A percentile compares a stretch with the other conserved stretches of the same genome.
These are phyloP conservation scores for Termitomyces sp. DNA, from an alignment of 768 basidiomycete species.

Conservation along the genomic window DNA sequence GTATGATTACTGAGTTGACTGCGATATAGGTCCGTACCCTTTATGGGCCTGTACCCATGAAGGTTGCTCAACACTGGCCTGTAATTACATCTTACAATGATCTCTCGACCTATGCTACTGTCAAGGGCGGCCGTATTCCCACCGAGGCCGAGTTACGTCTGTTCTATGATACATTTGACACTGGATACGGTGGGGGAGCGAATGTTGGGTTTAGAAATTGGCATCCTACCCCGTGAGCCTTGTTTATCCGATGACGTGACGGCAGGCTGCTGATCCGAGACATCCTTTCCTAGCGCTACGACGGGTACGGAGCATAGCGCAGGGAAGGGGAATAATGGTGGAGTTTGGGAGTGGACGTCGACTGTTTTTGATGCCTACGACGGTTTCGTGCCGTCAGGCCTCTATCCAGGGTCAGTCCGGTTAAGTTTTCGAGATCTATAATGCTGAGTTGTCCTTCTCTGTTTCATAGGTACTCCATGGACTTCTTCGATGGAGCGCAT, in stretches of 20 bases:
- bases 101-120: slow-evolving; percentile 74
- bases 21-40: slow-evolving; percentile 68
- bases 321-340: slow-evolving; percentile 82
- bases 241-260: neutral
- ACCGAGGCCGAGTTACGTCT: slow-evolving; percentile 84
- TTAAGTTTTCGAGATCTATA: neutral
- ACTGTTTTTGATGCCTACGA: slow-evolving; percentile 68
- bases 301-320: slow-evolving; percentile 48
- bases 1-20: neutral
- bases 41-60: slow-evolving; percentile 80
- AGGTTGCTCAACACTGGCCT: slow-evolving; percentile 83
- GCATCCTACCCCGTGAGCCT: slow-evolving; percentile 85
- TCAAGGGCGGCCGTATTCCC: slow-evolving; percentile 91
- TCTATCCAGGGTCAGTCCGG: slow-evolving; percentile 79
- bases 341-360: slow-evolving; percentile 98
- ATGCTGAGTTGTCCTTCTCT: neutral
- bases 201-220: slow-evolving; percentile 91
- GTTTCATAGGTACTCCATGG: slow-evolving; percentile 61
- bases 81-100: slow-evolving; percentile 75
- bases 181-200: slow-evolving; percentile 71
- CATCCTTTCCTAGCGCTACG: slow-evolving; percentile 48
- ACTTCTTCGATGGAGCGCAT: slow-evolving; percentile 90
- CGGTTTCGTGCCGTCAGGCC: slow-evolving; percentile 67
- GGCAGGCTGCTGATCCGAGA: neutral
- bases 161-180: slow-evolving; percentile 73